Evolutionary conservation across 2,329 filamentous ascomycete species (phyloP).

Genomic region (Scopulariopsis brevicaulis): DNA sequence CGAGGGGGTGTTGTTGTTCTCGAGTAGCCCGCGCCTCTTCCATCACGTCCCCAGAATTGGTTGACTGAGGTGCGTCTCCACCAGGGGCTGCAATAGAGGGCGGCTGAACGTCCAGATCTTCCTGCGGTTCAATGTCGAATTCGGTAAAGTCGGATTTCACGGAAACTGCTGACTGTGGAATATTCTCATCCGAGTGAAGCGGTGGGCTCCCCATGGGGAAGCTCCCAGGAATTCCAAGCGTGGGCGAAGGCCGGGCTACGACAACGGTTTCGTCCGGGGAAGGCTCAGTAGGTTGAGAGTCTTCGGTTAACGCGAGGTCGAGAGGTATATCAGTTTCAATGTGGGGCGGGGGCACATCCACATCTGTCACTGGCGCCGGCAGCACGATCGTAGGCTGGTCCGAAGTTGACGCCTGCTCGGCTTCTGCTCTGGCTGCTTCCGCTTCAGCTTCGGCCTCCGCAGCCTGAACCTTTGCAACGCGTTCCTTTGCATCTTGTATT

Average conservation of each 20-base stretch:
- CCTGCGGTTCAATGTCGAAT: slow-evolving; percentile 64
- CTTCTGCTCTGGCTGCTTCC: slow-evolving; percentile 21
- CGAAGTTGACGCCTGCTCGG: slow-evolving; percentile 13
- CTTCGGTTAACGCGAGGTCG: background rate
- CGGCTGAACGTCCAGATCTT: slow-evolving; percentile 22
- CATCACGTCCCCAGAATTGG: background rate
- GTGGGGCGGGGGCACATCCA: background rate
- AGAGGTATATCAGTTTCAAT: background rate
- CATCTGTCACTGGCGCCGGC: background rate
- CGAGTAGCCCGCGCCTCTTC: background rate
- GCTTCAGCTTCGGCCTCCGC: slow-evolving; percentile 2
- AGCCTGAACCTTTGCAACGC: slow-evolving; percentile 22
- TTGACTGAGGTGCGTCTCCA: background rate
- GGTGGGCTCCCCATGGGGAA: slow-evolving; percentile 34
- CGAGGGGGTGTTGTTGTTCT: background rate
- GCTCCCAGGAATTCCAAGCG: slow-evolving; percentile 42
- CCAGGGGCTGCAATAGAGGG: background rate
- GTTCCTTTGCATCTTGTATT: slow-evolving; percentile 41
- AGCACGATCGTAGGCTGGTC: slow-evolving; percentile 1
- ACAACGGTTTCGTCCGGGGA: background rate
- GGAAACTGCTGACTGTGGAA: slow-evolving; percentile 47
- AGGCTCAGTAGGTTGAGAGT: background rate
- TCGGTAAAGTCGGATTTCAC: slow-evolving; percentile 51
- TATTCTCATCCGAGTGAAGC: slow-evolving; percentile 28
- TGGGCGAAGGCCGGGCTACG: slow-evolving; percentile 6